Evolutionary conservation across 306 rosid genomes (phyloP).

Genomic region (Vachellia collinsii): DNA sequence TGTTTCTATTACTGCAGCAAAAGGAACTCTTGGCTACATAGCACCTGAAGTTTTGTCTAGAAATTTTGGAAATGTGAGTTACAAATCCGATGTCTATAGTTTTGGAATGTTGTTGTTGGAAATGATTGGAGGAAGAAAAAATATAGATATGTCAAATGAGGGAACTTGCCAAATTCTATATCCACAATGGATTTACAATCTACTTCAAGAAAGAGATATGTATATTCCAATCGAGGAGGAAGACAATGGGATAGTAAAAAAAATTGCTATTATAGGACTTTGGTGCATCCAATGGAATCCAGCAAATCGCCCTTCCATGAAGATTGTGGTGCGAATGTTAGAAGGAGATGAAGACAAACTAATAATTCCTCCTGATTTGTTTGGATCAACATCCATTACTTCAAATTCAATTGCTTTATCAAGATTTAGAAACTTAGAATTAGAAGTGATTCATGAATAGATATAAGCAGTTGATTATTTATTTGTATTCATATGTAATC

Average conservation of each 20-base stretch:
- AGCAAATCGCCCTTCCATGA: constrained; percentile 40
- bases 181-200: constrained; percentile 34
- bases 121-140: constrained; percentile 41
- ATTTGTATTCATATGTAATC: background rate
- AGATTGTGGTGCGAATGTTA: constrained; percentile 32
- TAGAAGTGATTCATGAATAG: constrained; percentile 30
- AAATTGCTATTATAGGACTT: constrained; percentile 37
- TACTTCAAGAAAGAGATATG: constrained; percentile 17
- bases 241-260: constrained; percentile 28
- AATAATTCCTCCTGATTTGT: constrained; percentile 28
- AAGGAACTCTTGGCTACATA: constrained; percentile 55
- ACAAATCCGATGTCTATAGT: constrained; percentile 44
- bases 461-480: background rate
- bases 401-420: background rate
- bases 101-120: constrained; percentile 40
- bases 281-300: constrained; percentile 44
- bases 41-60: constrained; percentile 51
- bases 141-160: background rate
- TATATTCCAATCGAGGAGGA: constrained; percentile 22
- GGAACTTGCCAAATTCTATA: constrained; percentile 21
- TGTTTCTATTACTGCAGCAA: constrained; percentile 44
- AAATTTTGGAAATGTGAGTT: constrained; percentile 43
- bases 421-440: background rate
- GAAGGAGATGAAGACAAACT: constrained; percentile 21
- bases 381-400: background rate